phyloP scores from a whole-genome alignment of 2,329 filamentous ascomycete genomes.

The Colletotrichum kahawae region DNA sequence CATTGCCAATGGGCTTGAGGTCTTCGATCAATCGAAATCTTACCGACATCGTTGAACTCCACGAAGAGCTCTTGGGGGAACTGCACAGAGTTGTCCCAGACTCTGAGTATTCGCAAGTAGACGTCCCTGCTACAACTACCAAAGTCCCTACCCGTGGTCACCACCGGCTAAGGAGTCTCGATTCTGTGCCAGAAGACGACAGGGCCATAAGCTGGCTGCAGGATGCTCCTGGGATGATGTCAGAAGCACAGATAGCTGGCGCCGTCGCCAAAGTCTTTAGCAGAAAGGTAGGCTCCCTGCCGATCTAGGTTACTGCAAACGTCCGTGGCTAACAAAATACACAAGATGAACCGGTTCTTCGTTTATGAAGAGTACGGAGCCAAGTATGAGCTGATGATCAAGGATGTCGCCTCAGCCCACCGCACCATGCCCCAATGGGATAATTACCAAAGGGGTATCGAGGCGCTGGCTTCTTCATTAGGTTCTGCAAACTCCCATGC shows the following conservation, averaged over 20 bases:
- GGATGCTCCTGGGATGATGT: constrained; percentile 54
- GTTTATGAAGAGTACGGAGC: constrained; percentile 91
- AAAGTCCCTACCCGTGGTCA: constrained; percentile 34
- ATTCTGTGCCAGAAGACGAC: constrained; percentile 47
- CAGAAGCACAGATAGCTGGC: constrained; percentile 64
- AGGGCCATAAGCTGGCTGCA: constrained; percentile 45
- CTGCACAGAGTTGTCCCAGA: constrained; percentile 75
- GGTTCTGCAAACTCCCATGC: constrained; percentile 70
- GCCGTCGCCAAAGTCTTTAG: constrained; percentile 67
- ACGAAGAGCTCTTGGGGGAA: constrained; percentile 80
- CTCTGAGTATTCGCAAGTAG: constrained; percentile 63
- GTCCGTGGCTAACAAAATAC: background rate
- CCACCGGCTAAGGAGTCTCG: constrained; percentile 53
- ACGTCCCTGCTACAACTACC: constrained; percentile 27
- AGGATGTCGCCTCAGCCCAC: constrained; percentile 74
- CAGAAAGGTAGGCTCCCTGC: constrained; percentile 53
- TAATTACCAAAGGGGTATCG: constrained; percentile 83
- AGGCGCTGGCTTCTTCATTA: constrained; percentile 78
- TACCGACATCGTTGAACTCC: constrained; percentile 79
- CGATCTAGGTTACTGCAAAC: background rate
- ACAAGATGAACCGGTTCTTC: constrained; percentile 79
- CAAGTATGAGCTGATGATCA: constrained; percentile 85
- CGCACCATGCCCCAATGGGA: constrained; percentile 76
- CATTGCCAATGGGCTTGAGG: constrained; percentile 66
- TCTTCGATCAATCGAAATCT: constrained; percentile 81